Base-by-base conservation (phyloP, 179 eudicot species). In the Carnegiea gigantea region DNA sequence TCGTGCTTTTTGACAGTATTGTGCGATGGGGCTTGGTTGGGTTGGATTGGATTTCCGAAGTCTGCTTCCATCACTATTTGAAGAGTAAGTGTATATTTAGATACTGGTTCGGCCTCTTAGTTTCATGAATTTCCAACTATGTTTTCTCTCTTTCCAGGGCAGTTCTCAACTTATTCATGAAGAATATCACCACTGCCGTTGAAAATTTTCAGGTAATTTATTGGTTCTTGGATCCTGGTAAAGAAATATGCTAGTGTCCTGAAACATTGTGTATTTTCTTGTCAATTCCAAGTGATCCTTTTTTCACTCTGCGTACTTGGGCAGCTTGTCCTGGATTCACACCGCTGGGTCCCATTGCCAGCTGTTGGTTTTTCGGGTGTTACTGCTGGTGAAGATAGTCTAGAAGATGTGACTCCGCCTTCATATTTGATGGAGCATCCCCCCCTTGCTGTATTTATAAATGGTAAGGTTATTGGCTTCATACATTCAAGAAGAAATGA, bases 1-100 rank as follows among this genome's bases (percentile, higher is more conserved):
- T 76, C 46, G 46, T 83, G 75, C 78, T 33, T 83, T 84, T 81
- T 86, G 73, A 81, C 92, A 96, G 99, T 95, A 91, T 87, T 90
- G 97, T 79, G 98, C 98, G 46, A 90, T 95, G 97, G 99, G 99
- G 77, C 98, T 96, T 86, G 98, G 98, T 68, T 92, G 94, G 97
- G 99, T 96, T 84, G 99, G 99, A 83, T 84, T 96, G 89, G 99
- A 96, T 88, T 94, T 92, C 24, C 91, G 99, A 26, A 97, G 99
- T 76, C 90, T 96, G 87, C 98, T 96, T 87, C 99, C 99, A 57
- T 85, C 98, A 21, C 90, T 96, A 54, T 96, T 96, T 89, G 99
- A 96, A 90, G 98, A 91, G 99, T 96, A 91, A 92, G 86, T 40
- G 44, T 79, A 43, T 70, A 13, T 68, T 11, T 77, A 11, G 49